phyloP scores from a whole-genome alignment of 768 basidiomycete genomes.

The Agaricus subrufescens region DNA sequence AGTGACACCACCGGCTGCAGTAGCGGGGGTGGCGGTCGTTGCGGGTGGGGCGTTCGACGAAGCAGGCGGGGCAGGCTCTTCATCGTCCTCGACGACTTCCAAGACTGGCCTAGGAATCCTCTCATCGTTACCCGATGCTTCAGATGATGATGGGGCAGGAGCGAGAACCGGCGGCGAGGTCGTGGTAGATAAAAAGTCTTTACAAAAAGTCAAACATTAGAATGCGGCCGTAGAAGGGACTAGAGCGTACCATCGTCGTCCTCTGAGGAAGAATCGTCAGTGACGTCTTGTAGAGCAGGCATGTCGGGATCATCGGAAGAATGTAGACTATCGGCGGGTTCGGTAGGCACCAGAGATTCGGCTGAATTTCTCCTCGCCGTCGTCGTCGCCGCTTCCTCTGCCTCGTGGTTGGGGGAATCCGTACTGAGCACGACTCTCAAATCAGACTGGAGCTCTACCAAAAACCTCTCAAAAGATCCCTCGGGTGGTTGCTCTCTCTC shows the following conservation, averaged over 20 bases:
- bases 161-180: background rate
- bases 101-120: too few relatives aligned
- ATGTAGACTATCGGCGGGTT: conserved; percentile 1
- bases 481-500: conserved; percentile 34
- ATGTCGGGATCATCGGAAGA: conserved; percentile 16
- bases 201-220: background rate
- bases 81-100: too few relatives aligned
- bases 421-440: conserved; percentile 52
- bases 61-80: too few relatives aligned
- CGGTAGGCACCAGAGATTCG: background rate
- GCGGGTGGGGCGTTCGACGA: too few relatives aligned
- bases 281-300: conserved; percentile 10
- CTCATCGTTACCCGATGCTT: too few relatives aligned
- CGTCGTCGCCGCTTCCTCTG: background rate
- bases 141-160: too few relatives aligned
- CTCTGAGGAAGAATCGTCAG: conserved; percentile 3
- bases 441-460: conserved; percentile 74
- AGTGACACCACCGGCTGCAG: background rate
- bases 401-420: background rate
- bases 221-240: background rate
- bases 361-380: background rate
- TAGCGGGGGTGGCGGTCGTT: background rate
- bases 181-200: conserved; percentile 1
- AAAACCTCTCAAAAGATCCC: conserved; percentile 77
- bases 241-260: background rate